phyloP scores from a whole-genome alignment of 345 rosid genomes.

The Bruguiera sexangula region DNA sequence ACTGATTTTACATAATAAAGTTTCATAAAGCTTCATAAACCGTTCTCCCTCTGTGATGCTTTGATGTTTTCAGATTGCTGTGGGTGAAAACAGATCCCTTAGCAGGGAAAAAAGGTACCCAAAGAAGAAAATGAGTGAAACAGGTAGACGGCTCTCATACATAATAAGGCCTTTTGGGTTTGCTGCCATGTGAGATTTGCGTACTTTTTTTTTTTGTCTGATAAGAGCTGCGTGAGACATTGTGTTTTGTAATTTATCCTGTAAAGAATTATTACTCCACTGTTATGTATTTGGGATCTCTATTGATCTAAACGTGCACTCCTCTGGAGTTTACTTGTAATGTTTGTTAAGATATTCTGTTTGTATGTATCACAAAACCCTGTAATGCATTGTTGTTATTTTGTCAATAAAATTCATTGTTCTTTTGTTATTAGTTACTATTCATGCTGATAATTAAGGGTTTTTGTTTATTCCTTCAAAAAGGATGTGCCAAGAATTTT shows the following conservation, averaged over 20 bases:
- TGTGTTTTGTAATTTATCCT: slow-evolving; percentile 21
- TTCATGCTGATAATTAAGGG: not conserved
- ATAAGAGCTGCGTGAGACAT: too few species aligned
- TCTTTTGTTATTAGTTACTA: not conserved
- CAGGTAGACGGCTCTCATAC: slow-evolving; percentile 9
- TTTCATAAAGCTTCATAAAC: not conserved
- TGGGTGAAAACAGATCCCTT: not conserved
- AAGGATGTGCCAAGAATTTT: too few species aligned
- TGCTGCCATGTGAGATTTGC: slow-evolving; percentile 23
- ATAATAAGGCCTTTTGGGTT: slow-evolving; percentile 38
- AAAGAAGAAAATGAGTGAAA: not conserved
- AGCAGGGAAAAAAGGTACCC: not conserved
- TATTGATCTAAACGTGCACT: not conserved
- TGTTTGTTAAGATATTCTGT: slow-evolving; percentile 2
- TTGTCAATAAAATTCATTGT: not conserved
- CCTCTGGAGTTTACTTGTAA: not conserved
- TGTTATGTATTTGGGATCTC: slow-evolving; percentile 8
- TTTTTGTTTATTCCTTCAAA: not conserved
- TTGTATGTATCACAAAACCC: slow-evolving; percentile 8
- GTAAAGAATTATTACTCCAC: slow-evolving; percentile 12
- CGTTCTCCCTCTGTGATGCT: not conserved
- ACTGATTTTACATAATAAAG: slow-evolving; percentile 12
- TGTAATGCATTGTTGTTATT: not conserved
- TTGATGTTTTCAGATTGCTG: not conserved
- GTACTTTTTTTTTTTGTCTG: too few species aligned